A percentile compares a stretch with the other conserved stretches of the same genome.
These are phyloP conservation scores for Linnemannia exigua DNA, from an alignment of 192 early-diverging fungal species.

Conservation along the genomic window DNA sequence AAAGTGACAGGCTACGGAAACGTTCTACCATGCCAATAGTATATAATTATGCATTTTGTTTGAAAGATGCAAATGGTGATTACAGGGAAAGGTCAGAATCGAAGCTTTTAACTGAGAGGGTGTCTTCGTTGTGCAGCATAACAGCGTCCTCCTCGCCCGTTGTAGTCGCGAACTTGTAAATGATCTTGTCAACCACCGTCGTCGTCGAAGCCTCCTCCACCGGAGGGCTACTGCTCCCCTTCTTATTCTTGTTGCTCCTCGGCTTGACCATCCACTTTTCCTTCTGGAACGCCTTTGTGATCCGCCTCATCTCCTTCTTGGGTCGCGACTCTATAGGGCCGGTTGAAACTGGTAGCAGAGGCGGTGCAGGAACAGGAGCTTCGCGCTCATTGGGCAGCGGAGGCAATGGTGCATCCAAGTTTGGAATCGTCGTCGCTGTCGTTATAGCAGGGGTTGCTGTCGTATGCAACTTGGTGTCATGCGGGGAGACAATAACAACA, in stretches of 20 bases:
- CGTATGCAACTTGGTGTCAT: background rate
- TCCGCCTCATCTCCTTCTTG: constrained; percentile 31
- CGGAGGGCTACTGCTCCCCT: background rate
- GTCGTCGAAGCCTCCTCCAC: background rate
- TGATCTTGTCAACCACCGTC: background rate
- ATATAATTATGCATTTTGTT: too few relatives aligned
- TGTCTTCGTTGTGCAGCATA: constrained; percentile 16
- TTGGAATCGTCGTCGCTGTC: background rate
- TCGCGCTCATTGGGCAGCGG: background rate
- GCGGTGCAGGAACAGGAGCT: background rate
- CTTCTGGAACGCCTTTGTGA: constrained; percentile 31
- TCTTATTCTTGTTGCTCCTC: constrained; percentile 6
- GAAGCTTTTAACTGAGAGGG: constrained; percentile 29
- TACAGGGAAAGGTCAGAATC: constrained; percentile 22
- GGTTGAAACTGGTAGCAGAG: background rate
- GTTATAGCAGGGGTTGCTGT: too few relatives aligned
- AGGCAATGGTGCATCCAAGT: background rate
- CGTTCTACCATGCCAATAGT: background rate
- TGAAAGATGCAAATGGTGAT: too few relatives aligned
- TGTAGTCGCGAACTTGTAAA: background rate
- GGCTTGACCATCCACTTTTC: constrained; percentile 7
- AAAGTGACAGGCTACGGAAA: background rate
- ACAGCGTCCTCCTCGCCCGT: background rate
- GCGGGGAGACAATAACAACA: background rate
- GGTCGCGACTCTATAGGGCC: background rate